Percentiles rank a stretch among this genome's conserved stretches.
Evolutionary conservation across 2,329 filamentous ascomycete species (phyloP).

Genomic region (Penicillium sp.): DNA sequence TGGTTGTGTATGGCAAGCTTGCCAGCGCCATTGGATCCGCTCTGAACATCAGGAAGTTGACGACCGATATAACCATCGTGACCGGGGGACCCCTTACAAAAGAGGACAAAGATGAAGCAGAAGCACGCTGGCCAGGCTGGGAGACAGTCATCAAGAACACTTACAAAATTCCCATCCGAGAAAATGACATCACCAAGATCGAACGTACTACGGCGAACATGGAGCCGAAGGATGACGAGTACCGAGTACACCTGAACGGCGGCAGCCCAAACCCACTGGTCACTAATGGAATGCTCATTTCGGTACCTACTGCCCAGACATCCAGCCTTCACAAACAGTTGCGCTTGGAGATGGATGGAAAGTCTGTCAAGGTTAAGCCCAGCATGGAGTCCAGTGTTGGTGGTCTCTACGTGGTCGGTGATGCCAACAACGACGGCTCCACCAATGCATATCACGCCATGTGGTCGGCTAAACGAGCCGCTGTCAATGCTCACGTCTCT

Average conservation of each 20-base stretch:
- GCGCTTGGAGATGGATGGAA: constrained; percentile 7
- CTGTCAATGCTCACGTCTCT: constrained; percentile 1
- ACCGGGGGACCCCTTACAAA: constrained; percentile 1
- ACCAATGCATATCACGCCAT: constrained; percentile 4
- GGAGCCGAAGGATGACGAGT: constrained; percentile 5
- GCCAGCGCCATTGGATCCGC: constrained; percentile 5
- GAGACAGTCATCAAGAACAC: constrained; percentile 4
- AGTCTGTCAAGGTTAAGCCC: constrained; percentile 3
- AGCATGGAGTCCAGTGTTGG: constrained; percentile 1
- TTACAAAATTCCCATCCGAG: constrained; percentile 2
- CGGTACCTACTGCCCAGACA: constrained; percentile 6
- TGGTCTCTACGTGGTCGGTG: constrained; percentile 1
- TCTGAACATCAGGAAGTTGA: constrained; percentile 6
- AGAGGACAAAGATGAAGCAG: constrained; percentile 4
- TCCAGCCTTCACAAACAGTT: constrained; percentile 6
- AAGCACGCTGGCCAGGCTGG: constrained; percentile 10
- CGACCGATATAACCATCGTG: constrained; percentile 5
- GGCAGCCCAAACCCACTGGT: neutral
- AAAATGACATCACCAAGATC: constrained; percentile 6
- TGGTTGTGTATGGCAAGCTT: constrained; percentile 6
- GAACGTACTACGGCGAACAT: constrained; percentile 1
- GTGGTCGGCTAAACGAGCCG: constrained; percentile 2
- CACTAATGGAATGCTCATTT: constrained; percentile 6
- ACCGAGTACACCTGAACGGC: neutral
- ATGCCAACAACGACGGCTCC: neutral